A percentile compares a stretch with the other conserved stretches of the same genome.
Evolutionary conservation across 129 eudicot genomes (phyloP).

Genomic region (Escallonia herrerae): DNA sequence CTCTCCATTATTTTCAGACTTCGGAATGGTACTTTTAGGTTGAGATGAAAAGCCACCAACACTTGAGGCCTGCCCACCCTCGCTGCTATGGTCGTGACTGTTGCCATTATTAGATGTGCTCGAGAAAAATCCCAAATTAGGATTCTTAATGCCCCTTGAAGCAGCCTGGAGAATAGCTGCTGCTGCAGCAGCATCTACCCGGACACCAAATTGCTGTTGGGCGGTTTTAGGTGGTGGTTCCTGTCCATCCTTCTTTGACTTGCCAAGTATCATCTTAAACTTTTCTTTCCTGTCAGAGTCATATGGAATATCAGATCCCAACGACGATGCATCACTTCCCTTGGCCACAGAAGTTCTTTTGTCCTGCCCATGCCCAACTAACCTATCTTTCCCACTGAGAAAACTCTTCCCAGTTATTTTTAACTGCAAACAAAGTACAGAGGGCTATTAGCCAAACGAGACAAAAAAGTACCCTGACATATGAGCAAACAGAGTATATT

Average conservation of each 20-base stretch:
- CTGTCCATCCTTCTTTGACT: conserved; percentile 60
- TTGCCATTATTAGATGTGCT: conserved; percentile 21
- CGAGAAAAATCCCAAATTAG: conserved; percentile 42
- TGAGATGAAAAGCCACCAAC: conserved; percentile 13
- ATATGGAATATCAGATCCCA: conserved; percentile 36
- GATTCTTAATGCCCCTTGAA: conserved; percentile 65
- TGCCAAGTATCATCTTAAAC: conserved; percentile 82
- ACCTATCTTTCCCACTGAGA: conserved; percentile 34
- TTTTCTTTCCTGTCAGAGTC: conserved; percentile 85
- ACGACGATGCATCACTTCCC: conserved; percentile 24
- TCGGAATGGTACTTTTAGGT: conserved; percentile 2
- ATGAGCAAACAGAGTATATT: too few relatives aligned
- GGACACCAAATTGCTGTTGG: conserved; percentile 31
- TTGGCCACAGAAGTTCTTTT: conserved; percentile 28
- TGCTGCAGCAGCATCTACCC: conserved; percentile 78
- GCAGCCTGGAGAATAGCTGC: conserved; percentile 99
- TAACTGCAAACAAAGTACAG: conserved; percentile 33
- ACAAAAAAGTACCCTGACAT: too few relatives aligned
- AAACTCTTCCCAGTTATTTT: conserved; percentile 41
- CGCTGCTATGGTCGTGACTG: conserved; percentile 22
- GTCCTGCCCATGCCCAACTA: conserved; percentile 23
- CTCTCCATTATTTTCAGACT: conserved; percentile 14
- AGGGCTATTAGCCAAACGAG: conserved; percentile 2
- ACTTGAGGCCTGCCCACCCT: conserved; percentile 26
- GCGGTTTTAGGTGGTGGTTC: conserved; percentile 40